Conservation (phyloP, 1,284 basidiomycete species). For the Ceratorhiza oryzae-sativae region DNA sequence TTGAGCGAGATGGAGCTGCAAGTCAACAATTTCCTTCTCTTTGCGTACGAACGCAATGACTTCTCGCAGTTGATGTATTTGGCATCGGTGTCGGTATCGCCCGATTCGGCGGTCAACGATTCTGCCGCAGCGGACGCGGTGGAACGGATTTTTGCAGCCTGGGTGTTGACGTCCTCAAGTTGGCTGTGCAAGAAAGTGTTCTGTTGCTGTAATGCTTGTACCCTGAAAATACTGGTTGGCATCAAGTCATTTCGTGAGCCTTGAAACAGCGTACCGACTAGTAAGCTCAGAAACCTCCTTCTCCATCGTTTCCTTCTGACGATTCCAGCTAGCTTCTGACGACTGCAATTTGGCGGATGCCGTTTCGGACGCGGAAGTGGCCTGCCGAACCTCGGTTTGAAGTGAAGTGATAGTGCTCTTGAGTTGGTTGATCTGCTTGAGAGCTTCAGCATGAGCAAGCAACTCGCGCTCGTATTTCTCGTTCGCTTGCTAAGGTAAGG, state of each 20-base stretch:
- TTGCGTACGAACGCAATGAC: slow-evolving; percentile 85
- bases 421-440: slow-evolving; percentile 72
- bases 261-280: slow-evolving; percentile 59
- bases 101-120: slow-evolving; percentile 48
- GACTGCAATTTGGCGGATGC: slow-evolving; percentile 72
- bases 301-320: slow-evolving; percentile 76
- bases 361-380: slow-evolving; percentile 68
- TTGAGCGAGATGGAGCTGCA: slow-evolving; percentile 85
- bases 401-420: slow-evolving; percentile 66
- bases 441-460: slow-evolving; percentile 81
- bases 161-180: slow-evolving; percentile 83
- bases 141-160: slow-evolving; percentile 78
- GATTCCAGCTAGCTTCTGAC: slow-evolving; percentile 80
- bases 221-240: slow-evolving; percentile 54
- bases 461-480: slow-evolving; percentile 81
- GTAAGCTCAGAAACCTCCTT: slow-evolving; percentile 79
- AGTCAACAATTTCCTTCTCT: slow-evolving; percentile 89
- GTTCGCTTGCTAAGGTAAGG: slow-evolving; percentile 67
- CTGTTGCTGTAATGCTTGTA: slow-evolving; percentile 77
- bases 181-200: slow-evolving; percentile 83
- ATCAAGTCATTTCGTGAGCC: background rate
- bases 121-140: slow-evolving; percentile 61
- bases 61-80: slow-evolving; percentile 75
- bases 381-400: slow-evolving; percentile 63
- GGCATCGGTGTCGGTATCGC: slow-evolving; percentile 57